These are phyloP conservation scores for Vitis rupestris DNA, from an alignment of 164 flowering plant species.

Conservation along the genomic window DNA sequence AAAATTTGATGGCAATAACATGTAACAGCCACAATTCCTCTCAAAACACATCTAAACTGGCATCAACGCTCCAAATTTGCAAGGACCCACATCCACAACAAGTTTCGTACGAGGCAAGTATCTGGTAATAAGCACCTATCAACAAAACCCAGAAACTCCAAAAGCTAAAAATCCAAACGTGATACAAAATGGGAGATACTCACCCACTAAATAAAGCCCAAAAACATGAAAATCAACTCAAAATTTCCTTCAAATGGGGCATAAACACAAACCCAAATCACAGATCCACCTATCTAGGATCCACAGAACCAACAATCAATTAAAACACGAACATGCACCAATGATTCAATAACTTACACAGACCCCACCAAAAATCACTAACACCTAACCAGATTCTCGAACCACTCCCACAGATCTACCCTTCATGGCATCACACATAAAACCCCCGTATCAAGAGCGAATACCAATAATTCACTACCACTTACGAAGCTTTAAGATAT, in stretches of 20 bases:
- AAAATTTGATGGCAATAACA: no score
- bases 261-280: not conserved
- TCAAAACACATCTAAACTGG: no score
- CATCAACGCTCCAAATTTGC: no score
- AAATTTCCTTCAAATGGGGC: not conserved
- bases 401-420: not conserved
- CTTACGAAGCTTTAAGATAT: not conserved
- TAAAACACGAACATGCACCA: not conserved
- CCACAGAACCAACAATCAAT: not conserved
- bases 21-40: no score
- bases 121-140: not conserved
- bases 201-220: not conserved
- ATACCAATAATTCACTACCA: not conserved
- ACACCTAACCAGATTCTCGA: not conserved
- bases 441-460: not conserved
- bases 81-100: conserved; percentile 1
- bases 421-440: not conserved
- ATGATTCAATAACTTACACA: not conserved
- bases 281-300: not conserved
- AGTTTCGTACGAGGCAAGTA: not conserved
- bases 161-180: not conserved
- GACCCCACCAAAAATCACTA: conserved; percentile 1
- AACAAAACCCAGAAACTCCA: not conserved
- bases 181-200: not conserved
- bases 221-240: conserved; percentile 4